These are phyloP conservation scores for Cercospora sojina DNA, from an alignment of 2,329 filamentous ascomycete species.

Conservation along the genomic window DNA sequence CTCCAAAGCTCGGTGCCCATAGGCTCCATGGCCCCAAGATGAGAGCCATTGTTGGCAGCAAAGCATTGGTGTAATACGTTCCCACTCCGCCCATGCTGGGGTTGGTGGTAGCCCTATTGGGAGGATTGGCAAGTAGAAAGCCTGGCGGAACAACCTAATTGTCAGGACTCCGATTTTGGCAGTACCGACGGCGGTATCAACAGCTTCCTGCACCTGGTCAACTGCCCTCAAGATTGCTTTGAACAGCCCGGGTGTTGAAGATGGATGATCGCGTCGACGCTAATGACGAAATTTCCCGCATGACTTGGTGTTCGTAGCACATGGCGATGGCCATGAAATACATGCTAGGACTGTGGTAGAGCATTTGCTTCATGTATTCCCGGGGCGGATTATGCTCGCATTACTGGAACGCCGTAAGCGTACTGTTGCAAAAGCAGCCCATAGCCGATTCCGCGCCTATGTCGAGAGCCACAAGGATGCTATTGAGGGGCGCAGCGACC, in stretches of 20 bases:
- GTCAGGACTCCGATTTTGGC: not conserved
- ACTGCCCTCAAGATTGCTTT: not conserved
- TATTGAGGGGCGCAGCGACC: not conserved
- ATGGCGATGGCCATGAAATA: too few species aligned
- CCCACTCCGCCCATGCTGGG: not conserved
- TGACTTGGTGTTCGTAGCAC: not conserved
- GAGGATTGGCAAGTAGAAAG: not conserved
- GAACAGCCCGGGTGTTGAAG: too few species aligned
- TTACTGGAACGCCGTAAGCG: not conserved
- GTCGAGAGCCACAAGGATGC: not conserved
- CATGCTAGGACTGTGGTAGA: not conserved
- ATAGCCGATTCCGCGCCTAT: not conserved
- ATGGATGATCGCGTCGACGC: not conserved
- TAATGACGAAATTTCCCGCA: not conserved
- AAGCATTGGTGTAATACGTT: not conserved
- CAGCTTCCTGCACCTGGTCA: not conserved
- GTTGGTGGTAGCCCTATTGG: not conserved
- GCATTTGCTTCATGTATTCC: not conserved
- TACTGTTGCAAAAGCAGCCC: not conserved
- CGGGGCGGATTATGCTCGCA: not conserved
- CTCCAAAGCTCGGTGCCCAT: not conserved
- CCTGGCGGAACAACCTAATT: not conserved
- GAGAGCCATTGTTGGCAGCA: not conserved
- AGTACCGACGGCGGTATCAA: not conserved
- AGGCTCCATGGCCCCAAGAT: not conserved